Evolutionary conservation across 2,329 filamentous ascomycete species (phyloP).

Genomic region (Metarhizium humberi): DNA sequence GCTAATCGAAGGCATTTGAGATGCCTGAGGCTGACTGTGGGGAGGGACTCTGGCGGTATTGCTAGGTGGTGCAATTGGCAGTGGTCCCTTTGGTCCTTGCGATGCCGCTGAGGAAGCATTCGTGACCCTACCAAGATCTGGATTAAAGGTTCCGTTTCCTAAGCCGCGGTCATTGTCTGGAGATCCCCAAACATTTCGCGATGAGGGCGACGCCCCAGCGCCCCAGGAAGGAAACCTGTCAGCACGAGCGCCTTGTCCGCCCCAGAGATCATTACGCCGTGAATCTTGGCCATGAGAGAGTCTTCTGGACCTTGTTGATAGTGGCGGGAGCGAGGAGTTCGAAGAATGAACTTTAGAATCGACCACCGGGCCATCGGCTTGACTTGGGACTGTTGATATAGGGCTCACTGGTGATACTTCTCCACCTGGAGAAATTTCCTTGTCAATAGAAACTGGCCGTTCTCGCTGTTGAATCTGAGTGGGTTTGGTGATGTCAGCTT

Average conservation of each 20-base stretch:
- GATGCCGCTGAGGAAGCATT: conserved; percentile 25
- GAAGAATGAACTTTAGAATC: conserved; percentile 9
- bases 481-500: conserved; percentile 29
- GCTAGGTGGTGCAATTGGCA: conserved; percentile 33
- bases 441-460: conserved; percentile 10
- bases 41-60: neutral
- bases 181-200: conserved; percentile 64
- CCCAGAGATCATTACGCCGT: conserved; percentile 28
- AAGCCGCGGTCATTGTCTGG: conserved; percentile 63
- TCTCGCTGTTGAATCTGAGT: conserved; percentile 26
- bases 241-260: conserved; percentile 26
- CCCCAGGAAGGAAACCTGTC: conserved; percentile 45
- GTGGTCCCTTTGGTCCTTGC: conserved; percentile 29
- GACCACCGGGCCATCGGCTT: conserved; percentile 2
- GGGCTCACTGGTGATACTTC: neutral
- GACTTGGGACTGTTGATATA: neutral
- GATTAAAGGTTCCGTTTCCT: conserved; percentile 68
- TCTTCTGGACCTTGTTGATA: conserved; percentile 14
- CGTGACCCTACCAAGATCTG: conserved; percentile 44
- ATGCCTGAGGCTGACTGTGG: conserved; percentile 17
- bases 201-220: conserved; percentile 29
- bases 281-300: conserved; percentile 23
- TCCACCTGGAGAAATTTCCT: conserved; percentile 1
- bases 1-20: conserved; percentile 15
- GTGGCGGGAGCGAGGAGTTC: conserved; percentile 8